Evolutionary conservation across 106 monocot species (phyloP).

Genomic region (Amphibolis antarctica): DNA sequence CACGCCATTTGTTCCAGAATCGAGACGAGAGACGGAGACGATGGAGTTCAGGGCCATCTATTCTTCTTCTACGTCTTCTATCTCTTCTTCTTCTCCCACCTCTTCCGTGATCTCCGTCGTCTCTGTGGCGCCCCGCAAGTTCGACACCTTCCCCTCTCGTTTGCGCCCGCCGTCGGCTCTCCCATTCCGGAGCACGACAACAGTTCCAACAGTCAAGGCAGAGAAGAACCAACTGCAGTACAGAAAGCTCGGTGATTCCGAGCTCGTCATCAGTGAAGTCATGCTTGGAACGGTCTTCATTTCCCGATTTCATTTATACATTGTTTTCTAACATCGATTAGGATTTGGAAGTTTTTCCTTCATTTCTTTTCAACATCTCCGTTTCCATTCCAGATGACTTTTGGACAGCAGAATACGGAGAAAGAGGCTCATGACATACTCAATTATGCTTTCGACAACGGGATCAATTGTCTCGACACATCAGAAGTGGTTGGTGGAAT

Average conservation of each 20-base stretch:
- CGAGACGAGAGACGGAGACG: no score
- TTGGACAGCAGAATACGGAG: constrained; percentile 93
- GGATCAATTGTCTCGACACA: constrained; percentile 67
- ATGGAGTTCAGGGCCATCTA: no score
- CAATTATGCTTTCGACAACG: constrained; percentile 58
- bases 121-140: no score
- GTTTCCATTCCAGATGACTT: constrained; percentile 57
- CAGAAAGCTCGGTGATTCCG: constrained; percentile 77
- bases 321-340: not conserved
- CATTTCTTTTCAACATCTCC: not conserved
- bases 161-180: no score
- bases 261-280: constrained; percentile 73
- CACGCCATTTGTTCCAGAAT: no score
- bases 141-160: no score
- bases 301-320: not conserved
- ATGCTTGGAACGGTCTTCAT: constrained; percentile 87
- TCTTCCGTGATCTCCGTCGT: no score
- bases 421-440: constrained; percentile 81
- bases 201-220: not conserved
- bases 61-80: no score
- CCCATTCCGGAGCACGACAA: no score
- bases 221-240: constrained; percentile 37
- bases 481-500: constrained; percentile 48
- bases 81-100: no score
- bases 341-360: not conserved